Evolutionary conservation across 768 basidiomycete species (phyloP).

Genomic region (Trichaptum fuscoviolaceum): DNA sequence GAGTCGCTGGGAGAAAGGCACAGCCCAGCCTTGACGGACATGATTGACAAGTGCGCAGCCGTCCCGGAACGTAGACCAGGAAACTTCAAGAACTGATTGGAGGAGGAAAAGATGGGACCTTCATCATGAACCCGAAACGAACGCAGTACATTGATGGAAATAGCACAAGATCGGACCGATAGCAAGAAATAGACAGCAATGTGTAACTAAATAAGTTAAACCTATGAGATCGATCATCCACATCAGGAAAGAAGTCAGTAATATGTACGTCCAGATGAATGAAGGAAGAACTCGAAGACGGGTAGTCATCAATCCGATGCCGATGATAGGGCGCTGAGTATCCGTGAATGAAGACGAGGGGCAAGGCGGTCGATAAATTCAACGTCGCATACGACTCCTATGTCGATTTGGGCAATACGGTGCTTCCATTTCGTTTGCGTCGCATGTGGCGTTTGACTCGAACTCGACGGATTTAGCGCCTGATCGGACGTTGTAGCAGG

Average conservation of each 20-base stretch:
- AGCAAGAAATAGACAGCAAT: not conserved
- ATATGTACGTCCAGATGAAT: not conserved
- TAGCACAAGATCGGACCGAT: not conserved
- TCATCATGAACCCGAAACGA: not conserved
- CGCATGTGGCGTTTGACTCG: not conserved
- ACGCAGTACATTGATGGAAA: not conserved
- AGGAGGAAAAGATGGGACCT: not conserved
- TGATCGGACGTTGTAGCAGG: not conserved
- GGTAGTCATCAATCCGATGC: not conserved
- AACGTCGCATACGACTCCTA: conserved; percentile 59
- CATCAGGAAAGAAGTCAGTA: not conserved
- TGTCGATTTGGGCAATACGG: conserved; percentile 50
- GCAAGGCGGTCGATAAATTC: conserved; percentile 40
- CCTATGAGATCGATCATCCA: not conserved
- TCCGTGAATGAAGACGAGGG: conserved; percentile 44
- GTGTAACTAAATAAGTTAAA: not conserved
- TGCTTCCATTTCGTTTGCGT: conserved; percentile 17
- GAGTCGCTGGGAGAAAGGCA: not conserved
- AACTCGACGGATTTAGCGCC: not conserved
- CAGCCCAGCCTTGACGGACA: not conserved
- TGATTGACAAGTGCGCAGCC: not conserved
- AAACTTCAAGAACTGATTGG: not conserved
- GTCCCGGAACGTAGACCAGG: too few species aligned
- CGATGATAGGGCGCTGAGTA: conserved; percentile 19
- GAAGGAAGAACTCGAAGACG: not conserved